Percentiles rank a stretch among this genome's conserved stretches.
These are phyloP conservation scores for Wickerhamiella lipophila DNA, from an alignment of 805 yeast genomes.

Conservation along the genomic window DNA sequence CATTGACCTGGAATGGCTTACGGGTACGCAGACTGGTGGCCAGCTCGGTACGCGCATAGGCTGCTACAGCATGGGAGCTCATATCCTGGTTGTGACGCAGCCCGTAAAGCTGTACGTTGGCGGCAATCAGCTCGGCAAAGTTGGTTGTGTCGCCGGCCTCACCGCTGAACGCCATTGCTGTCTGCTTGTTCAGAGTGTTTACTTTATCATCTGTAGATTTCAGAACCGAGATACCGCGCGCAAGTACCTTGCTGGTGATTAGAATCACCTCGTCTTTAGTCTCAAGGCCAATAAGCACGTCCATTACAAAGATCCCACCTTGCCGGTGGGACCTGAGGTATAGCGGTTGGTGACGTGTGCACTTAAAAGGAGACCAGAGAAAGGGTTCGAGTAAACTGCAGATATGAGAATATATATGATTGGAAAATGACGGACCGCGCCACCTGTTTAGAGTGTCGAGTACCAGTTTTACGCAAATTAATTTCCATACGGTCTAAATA, in stretches of 20 bases:
- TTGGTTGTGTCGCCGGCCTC: conserved; percentile 94
- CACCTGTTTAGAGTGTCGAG: too few species aligned
- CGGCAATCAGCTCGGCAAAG: conserved; percentile 89
- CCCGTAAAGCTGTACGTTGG: conserved; percentile 75
- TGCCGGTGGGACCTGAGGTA: background rate
- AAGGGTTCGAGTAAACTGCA: too few species aligned
- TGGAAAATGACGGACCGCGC: too few species aligned
- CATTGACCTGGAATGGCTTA: conserved; percentile 89
- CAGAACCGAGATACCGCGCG: conserved; percentile 76
- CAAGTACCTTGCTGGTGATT: conserved; percentile 90
- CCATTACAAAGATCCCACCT: conserved; percentile 41
- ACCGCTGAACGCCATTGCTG: conserved; percentile 81
- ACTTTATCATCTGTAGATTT: conserved; percentile 75
- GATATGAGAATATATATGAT: too few species aligned
- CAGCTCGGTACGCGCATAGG: conserved; percentile 75
- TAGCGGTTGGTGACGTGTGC: background rate
- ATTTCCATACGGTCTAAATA: background rate
- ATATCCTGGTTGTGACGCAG: conserved; percentile 77
- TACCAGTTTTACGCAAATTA: background rate
- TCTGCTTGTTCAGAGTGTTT: conserved; percentile 55
- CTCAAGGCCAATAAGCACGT: conserved; percentile 75
- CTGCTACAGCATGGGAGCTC: conserved; percentile 74
- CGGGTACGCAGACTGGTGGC: conserved; percentile 84
- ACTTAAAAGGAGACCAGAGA: too few species aligned
- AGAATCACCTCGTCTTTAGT: conserved; percentile 69